phyloP scores from a whole-genome alignment of 2,329 filamentous ascomycete genomes.

The Anthostomella pinea region DNA sequence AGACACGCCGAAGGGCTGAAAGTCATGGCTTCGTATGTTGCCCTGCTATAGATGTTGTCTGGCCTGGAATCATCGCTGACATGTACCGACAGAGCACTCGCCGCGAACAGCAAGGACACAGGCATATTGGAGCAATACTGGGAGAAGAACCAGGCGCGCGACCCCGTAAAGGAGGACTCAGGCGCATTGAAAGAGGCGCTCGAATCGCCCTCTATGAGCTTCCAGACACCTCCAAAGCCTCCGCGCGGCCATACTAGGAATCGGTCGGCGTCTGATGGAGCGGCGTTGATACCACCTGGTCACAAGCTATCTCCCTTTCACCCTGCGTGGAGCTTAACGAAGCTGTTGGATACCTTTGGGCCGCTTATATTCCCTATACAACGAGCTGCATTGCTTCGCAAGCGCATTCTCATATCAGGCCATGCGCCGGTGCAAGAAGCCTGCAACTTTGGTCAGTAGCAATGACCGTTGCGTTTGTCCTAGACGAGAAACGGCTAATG shows the following conservation, averaged over 20 bases:
- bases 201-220: constrained; percentile 49
- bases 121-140: constrained; percentile 75
- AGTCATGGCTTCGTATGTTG: constrained; percentile 64
- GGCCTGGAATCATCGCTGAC: constrained; percentile 7
- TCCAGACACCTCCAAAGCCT: constrained; percentile 34
- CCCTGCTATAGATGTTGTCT: too few relatives aligned
- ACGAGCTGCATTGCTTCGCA: constrained; percentile 79
- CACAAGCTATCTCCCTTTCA: constrained; percentile 75
- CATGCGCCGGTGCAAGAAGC: constrained; percentile 80
- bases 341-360: constrained; percentile 78
- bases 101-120: constrained; percentile 61
- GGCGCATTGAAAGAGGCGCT: constrained; percentile 42
- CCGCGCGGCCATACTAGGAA: constrained; percentile 48
- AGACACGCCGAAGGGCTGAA: constrained; percentile 76
- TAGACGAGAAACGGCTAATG: constrained; percentile 15
- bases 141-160: constrained; percentile 55
- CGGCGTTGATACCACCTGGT: constrained; percentile 54
- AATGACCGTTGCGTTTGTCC: not conserved
- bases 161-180: constrained; percentile 35
- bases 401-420: constrained; percentile 82
- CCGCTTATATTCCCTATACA: constrained; percentile 91
- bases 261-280: constrained; percentile 61
- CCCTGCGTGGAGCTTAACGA: constrained; percentile 78
- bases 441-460: constrained; percentile 83
- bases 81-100: constrained; percentile 49